Conservation (phyloP, 2,329 filamentous ascomycete genomes). For the Colletotrichum sidae region DNA sequence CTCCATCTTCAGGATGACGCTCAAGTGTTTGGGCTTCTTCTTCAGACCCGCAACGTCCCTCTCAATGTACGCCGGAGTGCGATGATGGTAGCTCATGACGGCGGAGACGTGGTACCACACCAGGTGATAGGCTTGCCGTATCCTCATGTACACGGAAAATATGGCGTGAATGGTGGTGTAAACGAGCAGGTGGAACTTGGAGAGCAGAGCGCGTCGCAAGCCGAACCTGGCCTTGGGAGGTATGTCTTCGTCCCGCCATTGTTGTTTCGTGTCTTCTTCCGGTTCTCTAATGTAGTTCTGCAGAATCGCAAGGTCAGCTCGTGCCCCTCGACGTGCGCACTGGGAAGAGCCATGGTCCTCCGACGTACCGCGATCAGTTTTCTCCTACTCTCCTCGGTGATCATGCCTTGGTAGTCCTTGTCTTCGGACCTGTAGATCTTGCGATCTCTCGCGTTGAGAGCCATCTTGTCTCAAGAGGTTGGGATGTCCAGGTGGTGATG, state of each 20-base stretch:
- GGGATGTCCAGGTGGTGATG: slow-evolving; percentile 18
- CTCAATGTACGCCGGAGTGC: slow-evolving; percentile 91
- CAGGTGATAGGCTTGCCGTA: slow-evolving; percentile 83
- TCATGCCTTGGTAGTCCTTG: slow-evolving; percentile 45
- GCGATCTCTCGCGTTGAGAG: slow-evolving; percentile 46
- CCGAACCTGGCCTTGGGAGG: slow-evolving; percentile 60
- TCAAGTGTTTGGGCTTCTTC: slow-evolving; percentile 86
- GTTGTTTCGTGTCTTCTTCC: slow-evolving; percentile 11
- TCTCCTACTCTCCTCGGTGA: slow-evolving; percentile 51
- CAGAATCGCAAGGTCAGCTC: slow-evolving; percentile 24
- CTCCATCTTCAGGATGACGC: slow-evolving; percentile 83
- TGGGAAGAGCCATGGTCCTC: background rate
- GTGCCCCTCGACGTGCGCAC: background rate
- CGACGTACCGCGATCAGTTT: slow-evolving; percentile 50
- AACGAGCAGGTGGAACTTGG: slow-evolving; percentile 73
- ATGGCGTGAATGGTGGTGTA: slow-evolving; percentile 80
- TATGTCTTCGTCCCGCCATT: slow-evolving; percentile 39
- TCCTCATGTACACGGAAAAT: slow-evolving; percentile 89
- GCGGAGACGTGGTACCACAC: slow-evolving; percentile 82
- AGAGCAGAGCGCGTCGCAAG: slow-evolving; percentile 70
- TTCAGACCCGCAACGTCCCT: slow-evolving; percentile 82
- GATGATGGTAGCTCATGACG: slow-evolving; percentile 93
- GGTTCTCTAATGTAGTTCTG: slow-evolving; percentile 44
- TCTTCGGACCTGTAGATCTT: slow-evolving; percentile 56
- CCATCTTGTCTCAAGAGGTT: slow-evolving; percentile 42